Percentiles rank a stretch among this genome's conserved stretches.
Evolutionary conservation across 495 filamentous ascomycete species (phyloP).

Genomic region (Daldinia loculata): DNA sequence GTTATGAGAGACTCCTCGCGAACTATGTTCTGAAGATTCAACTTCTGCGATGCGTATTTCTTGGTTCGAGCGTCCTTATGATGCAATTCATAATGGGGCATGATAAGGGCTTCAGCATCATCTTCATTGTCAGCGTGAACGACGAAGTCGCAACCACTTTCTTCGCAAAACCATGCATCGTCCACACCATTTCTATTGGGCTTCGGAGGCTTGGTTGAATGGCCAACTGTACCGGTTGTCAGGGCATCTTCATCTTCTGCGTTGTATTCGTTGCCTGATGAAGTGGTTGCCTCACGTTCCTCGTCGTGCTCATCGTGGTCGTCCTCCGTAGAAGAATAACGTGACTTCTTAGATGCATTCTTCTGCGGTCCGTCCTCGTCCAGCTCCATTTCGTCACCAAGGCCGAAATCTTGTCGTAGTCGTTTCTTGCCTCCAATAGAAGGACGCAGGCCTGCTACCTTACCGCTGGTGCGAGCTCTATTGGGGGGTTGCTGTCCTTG

Average conservation of each 20-base stretch:
- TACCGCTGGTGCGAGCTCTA: constrained; percentile 45
- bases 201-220: constrained; percentile 54
- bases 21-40: constrained; percentile 46
- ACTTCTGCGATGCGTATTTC: constrained; percentile 40
- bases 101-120: constrained; percentile 66
- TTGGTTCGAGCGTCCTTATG: constrained; percentile 68
- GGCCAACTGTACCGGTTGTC: constrained; percentile 50
- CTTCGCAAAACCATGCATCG: constrained; percentile 74
- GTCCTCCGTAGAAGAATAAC: constrained; percentile 39
- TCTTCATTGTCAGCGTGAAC: constrained; percentile 67
- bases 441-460: constrained; percentile 48
- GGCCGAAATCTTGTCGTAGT: constrained; percentile 29
- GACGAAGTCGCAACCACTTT: constrained; percentile 71
- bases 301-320: constrained; percentile 49
- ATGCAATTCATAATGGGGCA: constrained; percentile 71
- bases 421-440: constrained; percentile 49
- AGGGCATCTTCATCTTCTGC: constrained; percentile 31
- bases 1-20: constrained; percentile 62
- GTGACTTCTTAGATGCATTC: constrained; percentile 48
- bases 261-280: constrained; percentile 52
- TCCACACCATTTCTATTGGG: constrained; percentile 59
- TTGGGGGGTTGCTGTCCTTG: constrained; percentile 31
- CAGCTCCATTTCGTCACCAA: constrained; percentile 47
- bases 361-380: constrained; percentile 42
- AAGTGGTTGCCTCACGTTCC: constrained; percentile 41